Percentiles rank a stretch among this genome's conserved stretches.
phyloP scores from a whole-genome alignment of 495 filamentous ascomycete genomes.

The Diplogelasinospora grovesii region DNA sequence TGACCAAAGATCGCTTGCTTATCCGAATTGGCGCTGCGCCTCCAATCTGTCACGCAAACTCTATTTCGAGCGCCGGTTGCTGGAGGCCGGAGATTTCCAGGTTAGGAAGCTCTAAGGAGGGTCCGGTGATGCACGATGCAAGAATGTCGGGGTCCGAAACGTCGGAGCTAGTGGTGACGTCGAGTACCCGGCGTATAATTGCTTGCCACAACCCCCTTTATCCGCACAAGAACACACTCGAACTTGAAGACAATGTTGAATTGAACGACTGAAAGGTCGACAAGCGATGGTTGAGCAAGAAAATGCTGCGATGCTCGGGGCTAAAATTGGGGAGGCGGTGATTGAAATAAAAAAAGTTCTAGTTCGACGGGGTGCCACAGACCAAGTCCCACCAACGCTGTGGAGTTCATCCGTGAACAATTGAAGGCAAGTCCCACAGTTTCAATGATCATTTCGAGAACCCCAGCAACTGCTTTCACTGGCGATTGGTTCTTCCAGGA shows the following conservation, averaged over 20 bases:
- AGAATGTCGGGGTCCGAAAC: no score
- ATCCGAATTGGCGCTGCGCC: slow-evolving; percentile 8
- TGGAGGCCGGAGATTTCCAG: slow-evolving; percentile 7
- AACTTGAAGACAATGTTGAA: slow-evolving; percentile 12
- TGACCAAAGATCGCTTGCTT: slow-evolving; percentile 4
- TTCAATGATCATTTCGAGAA: no score
- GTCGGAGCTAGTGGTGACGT: slow-evolving; percentile 1
- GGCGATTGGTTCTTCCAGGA: no score
- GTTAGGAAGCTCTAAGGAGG: slow-evolving; percentile 1
- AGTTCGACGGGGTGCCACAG: slow-evolving; percentile 6
- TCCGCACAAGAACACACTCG: no score
- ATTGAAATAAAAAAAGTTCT: slow-evolving; percentile 6
- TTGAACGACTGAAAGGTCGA: slow-evolving; percentile 4
- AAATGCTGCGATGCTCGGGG: no score
- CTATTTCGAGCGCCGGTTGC: slow-evolving; percentile 1
- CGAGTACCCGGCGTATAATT: background rate
- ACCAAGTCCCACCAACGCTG: no score
- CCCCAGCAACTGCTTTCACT: no score
- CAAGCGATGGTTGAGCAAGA: no score
- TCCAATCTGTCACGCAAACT: slow-evolving; percentile 13
- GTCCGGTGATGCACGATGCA: slow-evolving; percentile 1
- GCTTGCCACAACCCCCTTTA: background rate
- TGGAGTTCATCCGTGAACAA: no score
- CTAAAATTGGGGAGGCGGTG: background rate
- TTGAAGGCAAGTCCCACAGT: no score